Evolutionary conservation across 2,329 filamentous ascomycete species (phyloP), one percentile per base, ranked within the genome.

Genomic region (Talaromyces rugulosus): DNA sequence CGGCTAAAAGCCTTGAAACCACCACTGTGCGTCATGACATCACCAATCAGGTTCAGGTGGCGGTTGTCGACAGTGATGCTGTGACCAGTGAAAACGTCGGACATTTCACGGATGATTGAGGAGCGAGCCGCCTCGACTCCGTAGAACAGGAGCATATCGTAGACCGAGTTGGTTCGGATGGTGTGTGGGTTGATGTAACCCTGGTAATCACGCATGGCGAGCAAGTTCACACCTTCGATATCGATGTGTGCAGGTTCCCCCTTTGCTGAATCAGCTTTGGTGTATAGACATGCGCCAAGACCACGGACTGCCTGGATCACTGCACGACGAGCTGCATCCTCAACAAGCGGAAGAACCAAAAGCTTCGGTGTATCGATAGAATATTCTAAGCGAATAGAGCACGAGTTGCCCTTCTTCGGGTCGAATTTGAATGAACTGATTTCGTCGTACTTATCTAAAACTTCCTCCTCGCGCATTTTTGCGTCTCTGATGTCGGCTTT

Each of bases 1-100:
- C 95, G 89, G 78, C 91, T 96, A 80, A 99, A 99, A 0, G 95
- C 89, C 55, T 88, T 90, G 79, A 96, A 99, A 1, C 87, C 88
- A 67, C 95, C 95, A 63, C 88, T 89, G 59, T 94, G 86, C n/a
- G 95, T 99, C 95, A 99, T 99, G 75, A 92, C 92, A 75, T 99
- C 95, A 54, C 90, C 94, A 69, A 99, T 98, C 67, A 99, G 84
- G 78, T 95, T 97, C 67, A 99, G 79, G 80, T 99, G 96, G 59
- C 95, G 87, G 67, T 89, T 87, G 75, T 99, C 93, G 58, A 99
- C 95, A 63, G 83, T 85, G 80, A 99, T 99, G 71, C 91, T 91
- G 86, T 99, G 94, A 72, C 89, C 88, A 56, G 84, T 83, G 82
- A 99, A 99, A 65, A 99, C 94, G 51, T 84, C 85, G 60, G 87